phyloP scores from a whole-genome alignment of 1,284 basidiomycete species.

The Apiotrichum domesticum region DNA sequence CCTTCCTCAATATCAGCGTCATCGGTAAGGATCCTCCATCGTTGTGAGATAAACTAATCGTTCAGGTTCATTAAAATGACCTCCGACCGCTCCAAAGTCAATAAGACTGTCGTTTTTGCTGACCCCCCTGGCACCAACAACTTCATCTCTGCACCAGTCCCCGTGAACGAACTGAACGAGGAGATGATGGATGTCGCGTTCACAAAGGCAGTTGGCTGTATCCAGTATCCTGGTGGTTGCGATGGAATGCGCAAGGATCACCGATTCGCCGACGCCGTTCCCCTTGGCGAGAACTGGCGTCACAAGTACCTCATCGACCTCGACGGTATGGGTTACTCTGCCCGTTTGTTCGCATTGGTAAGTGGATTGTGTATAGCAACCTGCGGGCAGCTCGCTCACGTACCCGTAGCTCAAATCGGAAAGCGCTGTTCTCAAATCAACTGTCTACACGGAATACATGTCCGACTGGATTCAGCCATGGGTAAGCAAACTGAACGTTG shows the following conservation, averaged over 20 bases:
- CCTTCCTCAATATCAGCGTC: conserved; percentile 75
- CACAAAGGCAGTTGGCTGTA: conserved; percentile 64
- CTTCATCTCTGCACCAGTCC: conserved; percentile 57
- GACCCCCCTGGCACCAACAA: conserved; percentile 60
- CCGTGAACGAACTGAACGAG: conserved; percentile 61
- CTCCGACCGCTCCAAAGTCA: conserved; percentile 55
- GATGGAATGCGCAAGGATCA: conserved; percentile 61
- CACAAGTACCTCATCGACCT: conserved; percentile 88
- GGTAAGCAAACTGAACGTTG: conserved; percentile 21
- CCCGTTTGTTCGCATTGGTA: conserved; percentile 76
- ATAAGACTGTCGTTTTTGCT: conserved; percentile 67
- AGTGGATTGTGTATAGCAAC: conserved; percentile 38
- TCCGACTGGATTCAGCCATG: conserved; percentile 55
- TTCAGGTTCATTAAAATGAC: conserved; percentile 70
- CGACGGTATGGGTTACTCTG: conserved; percentile 93
- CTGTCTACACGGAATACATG: conserved; percentile 84
- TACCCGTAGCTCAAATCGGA: conserved; percentile 50
- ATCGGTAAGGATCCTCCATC: conserved; percentile 54
- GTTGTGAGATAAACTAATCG: neutral
- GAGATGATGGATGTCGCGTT: conserved; percentile 87
- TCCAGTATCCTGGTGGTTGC: conserved; percentile 73
- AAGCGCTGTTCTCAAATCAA: conserved; percentile 81
- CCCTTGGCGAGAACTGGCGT: conserved; percentile 78
- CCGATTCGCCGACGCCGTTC: conserved; percentile 68
- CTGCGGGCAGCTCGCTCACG: neutral